Evolutionary conservation across 2,329 filamentous ascomycete species (phyloP).

Genomic region (Cryphonectria naterciae): DNA sequence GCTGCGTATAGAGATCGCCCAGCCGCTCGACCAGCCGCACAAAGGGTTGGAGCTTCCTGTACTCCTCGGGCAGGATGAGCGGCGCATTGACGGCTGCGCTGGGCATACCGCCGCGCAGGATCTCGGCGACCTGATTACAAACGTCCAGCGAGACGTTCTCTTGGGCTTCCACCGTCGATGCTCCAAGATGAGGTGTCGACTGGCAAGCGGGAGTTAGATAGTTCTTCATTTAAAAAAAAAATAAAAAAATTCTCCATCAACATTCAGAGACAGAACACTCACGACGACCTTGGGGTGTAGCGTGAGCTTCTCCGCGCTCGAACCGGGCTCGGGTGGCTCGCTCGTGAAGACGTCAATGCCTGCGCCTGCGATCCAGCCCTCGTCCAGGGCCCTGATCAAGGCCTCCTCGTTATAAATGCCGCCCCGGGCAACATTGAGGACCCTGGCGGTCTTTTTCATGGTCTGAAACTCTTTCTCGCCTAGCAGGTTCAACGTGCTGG

Average conservation of each 20-base stretch:
- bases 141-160: slow-evolving; percentile 85
- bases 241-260: neutral
- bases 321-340: slow-evolving; percentile 64
- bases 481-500: slow-evolving; percentile 76
- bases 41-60: slow-evolving; percentile 76
- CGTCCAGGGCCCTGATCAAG: slow-evolving; percentile 70
- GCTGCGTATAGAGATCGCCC: slow-evolving; percentile 78
- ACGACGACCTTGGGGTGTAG: slow-evolving; percentile 72
- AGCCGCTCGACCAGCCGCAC: slow-evolving; percentile 78
- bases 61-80: slow-evolving; percentile 80
- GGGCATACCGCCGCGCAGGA: slow-evolving; percentile 73
- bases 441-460: slow-evolving; percentile 75
- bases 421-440: slow-evolving; percentile 79
- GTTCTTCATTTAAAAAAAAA: neutral
- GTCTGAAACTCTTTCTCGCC: slow-evolving; percentile 65
- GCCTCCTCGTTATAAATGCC: slow-evolving; percentile 80
- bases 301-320: slow-evolving; percentile 65
- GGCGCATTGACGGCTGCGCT: slow-evolving; percentile 81
- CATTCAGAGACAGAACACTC: neutral
- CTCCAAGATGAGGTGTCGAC: slow-evolving; percentile 77
- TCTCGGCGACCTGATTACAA: slow-evolving; percentile 76
- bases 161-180: slow-evolving; percentile 80
- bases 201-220: neutral
- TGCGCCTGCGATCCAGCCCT: slow-evolving; percentile 73
- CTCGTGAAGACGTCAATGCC: slow-evolving; percentile 80